Base-by-base conservation (phyloP, 2,329 filamentous ascomycete genomes). In the Anthostomella pinea region DNA sequence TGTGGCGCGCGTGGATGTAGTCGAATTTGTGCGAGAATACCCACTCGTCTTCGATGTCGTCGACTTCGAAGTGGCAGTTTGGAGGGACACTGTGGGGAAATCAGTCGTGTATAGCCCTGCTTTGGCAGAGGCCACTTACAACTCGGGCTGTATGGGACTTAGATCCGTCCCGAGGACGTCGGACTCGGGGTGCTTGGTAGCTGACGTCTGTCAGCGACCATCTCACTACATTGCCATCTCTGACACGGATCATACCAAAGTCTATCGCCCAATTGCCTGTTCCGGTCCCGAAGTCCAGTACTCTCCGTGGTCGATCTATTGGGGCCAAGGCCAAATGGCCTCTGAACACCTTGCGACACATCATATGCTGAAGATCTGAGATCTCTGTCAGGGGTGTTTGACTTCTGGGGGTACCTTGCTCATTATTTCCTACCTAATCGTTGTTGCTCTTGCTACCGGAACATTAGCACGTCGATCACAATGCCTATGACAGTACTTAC, bases 11-110 rank as follows among this genome's bases (percentile, higher is more conserved):
- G 52, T 78, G 73, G 37, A 80, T 69, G 48, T 69, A 74, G 57
- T 79, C 74, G 53, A 78, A 79, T 33, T 70, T 59, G 2, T 63
- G 48, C 39, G 66, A 67, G 15, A 45, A 58, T 3, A 68, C 57
- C 76, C 76, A 81, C 1, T 68, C 61, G 38, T 73, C 66, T 44
- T 75, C 72, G 18, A 69, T 58, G 45, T 80, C 75, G 45, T 79
- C 73, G 22, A 79, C 63, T 33, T 77, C 59, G 52, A 79, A 79
- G 15, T 61, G 63, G 32, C 75, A 64, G 47, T 79, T 79, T 15
- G 72, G 67, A 4, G 73, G 74, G 3, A 76, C 65, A 35, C 68
- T 45, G 6, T n/a, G 9, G 18, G 11, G 8, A 35, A 29, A 10
- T 21, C 10, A 18, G 5, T 27, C 6, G 18, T 25, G 9, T 11